Base-by-base conservation (phyloP, 176 grass and related monocot genomes). In the Melocanna baccifera region DNA sequence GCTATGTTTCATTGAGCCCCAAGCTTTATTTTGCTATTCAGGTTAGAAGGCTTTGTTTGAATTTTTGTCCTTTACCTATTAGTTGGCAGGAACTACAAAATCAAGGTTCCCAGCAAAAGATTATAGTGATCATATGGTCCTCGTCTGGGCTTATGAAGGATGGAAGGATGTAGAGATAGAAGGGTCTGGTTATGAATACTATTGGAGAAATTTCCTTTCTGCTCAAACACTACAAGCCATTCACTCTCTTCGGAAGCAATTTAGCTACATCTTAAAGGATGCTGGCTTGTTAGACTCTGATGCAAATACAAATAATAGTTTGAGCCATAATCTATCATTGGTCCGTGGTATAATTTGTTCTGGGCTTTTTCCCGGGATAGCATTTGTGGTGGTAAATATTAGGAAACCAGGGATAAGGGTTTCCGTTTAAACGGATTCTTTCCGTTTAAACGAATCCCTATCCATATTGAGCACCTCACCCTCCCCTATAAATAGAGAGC, bases 91-190 rank as follows among this genome's bases (percentile, higher is more conserved):
- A 86, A 92, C 89, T 25, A 93, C 96, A 45, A 98, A 98, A 91
- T 93, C 96, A 85, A 93, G 93, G 88, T 98, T 98, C 83, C 93
- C 96, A 59, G 82, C 91, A 0, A 98, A 98, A 85, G 96, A 98
- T 85, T 98, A 94, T 89, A 95, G 96, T 89, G 96, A 98, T 80
- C 96, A 98, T 83, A 98, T 98, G 96, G 93, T 91, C 51, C 89
- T 98, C 42, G 91, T 98, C n/a, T 80, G 96, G 65, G 96, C 96
- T 87, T 98, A 89, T 42, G 93, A 98, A 90, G 96, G 96, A 92
- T 98, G 92, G 91, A 98, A 94, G 81, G 91, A 95, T 92, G 91
- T 93, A 75, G 96, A 98, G 77, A 93, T 89, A 82, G 93, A 95
- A 89, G 91, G 96, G 16, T 94, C 93, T 63, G 71, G 87, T 89